phyloP scores from a whole-genome alignment of 306 rosid genomes.

The Dalbergia cochinchinensis region DNA sequence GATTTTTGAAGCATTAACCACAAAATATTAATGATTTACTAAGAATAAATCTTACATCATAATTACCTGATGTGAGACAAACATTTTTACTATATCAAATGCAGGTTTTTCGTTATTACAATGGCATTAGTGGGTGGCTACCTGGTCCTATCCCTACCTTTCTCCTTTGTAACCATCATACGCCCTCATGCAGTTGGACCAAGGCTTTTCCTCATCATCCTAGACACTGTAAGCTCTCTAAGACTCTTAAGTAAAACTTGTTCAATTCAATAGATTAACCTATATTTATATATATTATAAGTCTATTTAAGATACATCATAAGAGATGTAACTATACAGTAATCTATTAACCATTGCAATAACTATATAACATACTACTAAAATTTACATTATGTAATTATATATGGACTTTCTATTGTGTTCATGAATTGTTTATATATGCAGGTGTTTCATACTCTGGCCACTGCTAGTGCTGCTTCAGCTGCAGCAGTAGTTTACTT shows the following conservation, averaged over 20 bases:
- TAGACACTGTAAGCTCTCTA: constrained; percentile 68
- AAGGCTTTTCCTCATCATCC: constrained; percentile 70
- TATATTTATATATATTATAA: too few relatives aligned
- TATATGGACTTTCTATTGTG: not conserved
- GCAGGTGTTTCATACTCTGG: constrained; percentile 74
- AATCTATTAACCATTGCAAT: too few relatives aligned
- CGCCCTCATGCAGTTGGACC: constrained; percentile 79
- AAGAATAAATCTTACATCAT: too few relatives aligned
- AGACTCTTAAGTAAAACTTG: not conserved
- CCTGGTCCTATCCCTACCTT: constrained; percentile 81
- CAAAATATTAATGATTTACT: too few relatives aligned
- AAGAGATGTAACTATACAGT: too few relatives aligned
- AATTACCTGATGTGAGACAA: too few relatives aligned
- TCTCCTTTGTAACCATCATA: constrained; percentile 72
- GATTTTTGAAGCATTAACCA: too few relatives aligned
- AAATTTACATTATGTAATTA: too few relatives aligned
- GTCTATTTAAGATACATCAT: too few relatives aligned
- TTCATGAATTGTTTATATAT: not conserved
- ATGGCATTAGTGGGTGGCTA: constrained; percentile 88
- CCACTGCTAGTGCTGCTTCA: constrained; percentile 70
- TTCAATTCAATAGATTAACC: too few relatives aligned
- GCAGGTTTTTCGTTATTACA: constrained; percentile 88
- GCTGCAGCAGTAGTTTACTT: constrained; percentile 85
- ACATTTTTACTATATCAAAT: not conserved
- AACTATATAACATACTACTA: too few relatives aligned